Percentiles rank a stretch among this genome's conserved stretches.
Conservation (phyloP, 768 basidiomycete genomes). For the Leccinellum rugosiceps region DNA sequence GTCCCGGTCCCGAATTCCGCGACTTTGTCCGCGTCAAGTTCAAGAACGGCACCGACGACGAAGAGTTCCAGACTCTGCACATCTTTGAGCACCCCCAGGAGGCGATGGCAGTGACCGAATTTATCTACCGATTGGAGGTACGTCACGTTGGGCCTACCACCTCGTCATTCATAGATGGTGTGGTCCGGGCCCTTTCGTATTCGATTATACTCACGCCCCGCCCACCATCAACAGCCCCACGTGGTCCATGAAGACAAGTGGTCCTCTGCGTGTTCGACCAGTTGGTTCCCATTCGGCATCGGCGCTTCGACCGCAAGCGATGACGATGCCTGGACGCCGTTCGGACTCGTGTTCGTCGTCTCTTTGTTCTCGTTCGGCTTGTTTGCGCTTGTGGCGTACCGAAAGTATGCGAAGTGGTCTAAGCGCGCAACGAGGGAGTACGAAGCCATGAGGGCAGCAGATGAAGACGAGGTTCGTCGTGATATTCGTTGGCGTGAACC, state of each 20-base stretch:
- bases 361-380: slow-evolving; percentile 12
- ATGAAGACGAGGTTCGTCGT: slow-evolving; percentile 8
- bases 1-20: slow-evolving; percentile 68
- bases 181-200: slow-evolving; percentile 21
- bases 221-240: slow-evolving; percentile 15
- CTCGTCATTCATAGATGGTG: too few species aligned
- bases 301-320: slow-evolving; percentile 2
- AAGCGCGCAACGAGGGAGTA: slow-evolving; percentile 12
- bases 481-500: background rate
- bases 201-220: background rate
- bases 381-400: slow-evolving; percentile 15
- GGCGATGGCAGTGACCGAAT: slow-evolving; percentile 72
- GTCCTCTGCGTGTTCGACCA: slow-evolving; percentile 37
- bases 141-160: slow-evolving; percentile 8
- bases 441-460: background rate
- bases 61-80: slow-evolving; percentile 58
- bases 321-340: background rate
- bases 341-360: slow-evolving; percentile 2
- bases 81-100: slow-evolving; percentile 73
- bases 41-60: slow-evolving; percentile 67
- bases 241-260: slow-evolving; percentile 38
- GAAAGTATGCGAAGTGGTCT: slow-evolving; percentile 1
- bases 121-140: slow-evolving; percentile 79
- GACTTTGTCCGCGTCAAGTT: slow-evolving; percentile 82
- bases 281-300: slow-evolving; percentile 24